phyloP scores from a whole-genome alignment of 1,139 yeast species.

The Kodamaea arcana region DNA sequence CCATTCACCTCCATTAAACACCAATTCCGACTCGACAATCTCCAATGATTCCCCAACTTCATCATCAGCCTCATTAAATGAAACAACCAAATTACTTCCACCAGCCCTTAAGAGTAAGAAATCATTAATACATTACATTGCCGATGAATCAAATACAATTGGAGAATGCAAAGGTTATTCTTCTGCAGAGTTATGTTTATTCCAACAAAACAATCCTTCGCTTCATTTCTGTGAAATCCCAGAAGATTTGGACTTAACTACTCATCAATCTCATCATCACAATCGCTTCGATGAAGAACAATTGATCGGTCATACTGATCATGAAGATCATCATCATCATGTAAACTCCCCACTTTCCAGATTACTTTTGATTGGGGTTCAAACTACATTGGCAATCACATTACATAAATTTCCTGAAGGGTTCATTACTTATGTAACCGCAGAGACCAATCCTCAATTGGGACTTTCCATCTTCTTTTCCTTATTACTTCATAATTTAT shows the following conservation, averaged over 20 bases:
- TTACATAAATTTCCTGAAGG: slow-evolving; percentile 96
- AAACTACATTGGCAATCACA: slow-evolving; percentile 83
- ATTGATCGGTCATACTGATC: slow-evolving; percentile 8
- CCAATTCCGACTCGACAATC: no score
- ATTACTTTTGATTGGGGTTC: slow-evolving; percentile 78
- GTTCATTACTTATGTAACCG: slow-evolving; percentile 76
- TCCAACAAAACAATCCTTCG: slow-evolving; percentile 10
- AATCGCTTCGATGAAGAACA: slow-evolving; percentile 4
- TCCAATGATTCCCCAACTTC: background rate
- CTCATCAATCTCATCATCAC: slow-evolving; percentile 5
- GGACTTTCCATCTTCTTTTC: slow-evolving; percentile 83
- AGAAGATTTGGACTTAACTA: slow-evolving; percentile 8
- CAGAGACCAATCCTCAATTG: slow-evolving; percentile 65
- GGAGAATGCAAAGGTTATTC: slow-evolving; percentile 56
- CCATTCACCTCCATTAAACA: background rate
- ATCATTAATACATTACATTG: slow-evolving; percentile 26
- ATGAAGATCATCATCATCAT: slow-evolving; percentile 68
- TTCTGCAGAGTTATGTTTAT: slow-evolving; percentile 37
- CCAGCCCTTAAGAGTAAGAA: slow-evolving; percentile 14
- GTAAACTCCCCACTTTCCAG: slow-evolving; percentile 73
- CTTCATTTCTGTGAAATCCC: slow-evolving; percentile 43
- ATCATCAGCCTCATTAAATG: slow-evolving; percentile 2
- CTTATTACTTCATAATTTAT: slow-evolving; percentile 80
- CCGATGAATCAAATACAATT: slow-evolving; percentile 19
- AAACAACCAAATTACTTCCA: slow-evolving; percentile 11